Conservation (phyloP, 352 stramenopile species). For the Globisporangium solare region DNA sequence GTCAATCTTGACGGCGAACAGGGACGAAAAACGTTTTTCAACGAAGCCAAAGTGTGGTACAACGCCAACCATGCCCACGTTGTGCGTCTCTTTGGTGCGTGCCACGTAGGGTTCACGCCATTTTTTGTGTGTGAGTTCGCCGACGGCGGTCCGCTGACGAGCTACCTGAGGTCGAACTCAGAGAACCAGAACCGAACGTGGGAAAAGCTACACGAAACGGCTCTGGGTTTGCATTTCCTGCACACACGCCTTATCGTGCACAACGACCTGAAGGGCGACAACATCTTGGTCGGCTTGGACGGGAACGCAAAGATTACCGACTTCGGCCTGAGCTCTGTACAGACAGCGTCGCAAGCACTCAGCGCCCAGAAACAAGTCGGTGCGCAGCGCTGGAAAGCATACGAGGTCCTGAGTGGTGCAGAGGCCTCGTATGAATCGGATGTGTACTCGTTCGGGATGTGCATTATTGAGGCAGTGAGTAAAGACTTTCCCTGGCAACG, state of each 20-base stretch:
- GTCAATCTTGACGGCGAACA: slow-evolving; percentile 10
- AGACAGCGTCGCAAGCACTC: background rate
- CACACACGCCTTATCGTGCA: slow-evolving; percentile 21
- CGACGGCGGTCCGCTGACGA: slow-evolving; percentile 8
- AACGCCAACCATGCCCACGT: slow-evolving; percentile 22
- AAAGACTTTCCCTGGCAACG: slow-evolving; percentile 12
- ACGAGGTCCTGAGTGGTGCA: slow-evolving; percentile 7
- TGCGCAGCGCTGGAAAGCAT: slow-evolving; percentile 19
- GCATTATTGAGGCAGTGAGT: slow-evolving; percentile 17
- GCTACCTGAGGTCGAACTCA: slow-evolving; percentile 8
- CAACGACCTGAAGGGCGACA: slow-evolving; percentile 26
- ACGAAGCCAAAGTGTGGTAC: slow-evolving; percentile 25
- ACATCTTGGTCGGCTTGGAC: slow-evolving; percentile 26
- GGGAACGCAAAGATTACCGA: slow-evolving; percentile 24
- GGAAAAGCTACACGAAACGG: slow-evolving; percentile 22
- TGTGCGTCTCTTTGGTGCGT: slow-evolving; percentile 24
- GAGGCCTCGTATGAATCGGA: slow-evolving; percentile 11
- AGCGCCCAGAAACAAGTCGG: slow-evolving; percentile 13
- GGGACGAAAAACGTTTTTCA: background rate
- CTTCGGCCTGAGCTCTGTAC: slow-evolving; percentile 19
- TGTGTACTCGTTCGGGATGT: slow-evolving; percentile 21
- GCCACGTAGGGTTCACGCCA: slow-evolving; percentile 17
- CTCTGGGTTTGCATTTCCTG: slow-evolving; percentile 22
- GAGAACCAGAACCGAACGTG: slow-evolving; percentile 10
- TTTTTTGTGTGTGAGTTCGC: slow-evolving; percentile 31